A percentile compares a stretch with the other conserved stretches of the same genome.
Conservation (phyloP, 164 flowering plant genomes). For the Umbilicus rupestris region DNA sequence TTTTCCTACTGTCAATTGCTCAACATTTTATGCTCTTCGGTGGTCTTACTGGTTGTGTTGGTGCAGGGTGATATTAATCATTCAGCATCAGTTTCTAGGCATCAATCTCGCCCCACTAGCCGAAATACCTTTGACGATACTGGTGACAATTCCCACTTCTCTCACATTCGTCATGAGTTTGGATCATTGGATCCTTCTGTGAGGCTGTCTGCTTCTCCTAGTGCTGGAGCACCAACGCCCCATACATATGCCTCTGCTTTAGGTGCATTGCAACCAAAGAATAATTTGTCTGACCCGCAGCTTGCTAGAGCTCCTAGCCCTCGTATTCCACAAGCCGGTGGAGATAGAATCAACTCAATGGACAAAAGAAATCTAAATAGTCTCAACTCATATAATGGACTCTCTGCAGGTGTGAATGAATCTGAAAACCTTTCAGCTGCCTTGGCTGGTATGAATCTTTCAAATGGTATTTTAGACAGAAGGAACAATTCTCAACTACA, state of each 20-base stretch:
- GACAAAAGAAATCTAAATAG: constrained; percentile 41
- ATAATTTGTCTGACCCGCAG: constrained; percentile 72
- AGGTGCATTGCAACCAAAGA: constrained; percentile 68
- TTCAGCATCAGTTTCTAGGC: constrained; percentile 31
- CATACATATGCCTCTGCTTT: constrained; percentile 63
- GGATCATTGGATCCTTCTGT: constrained; percentile 17
- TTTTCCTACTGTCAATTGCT: neutral
- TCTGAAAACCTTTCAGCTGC: constrained; percentile 50
- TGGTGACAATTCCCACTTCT: constrained; percentile 44
- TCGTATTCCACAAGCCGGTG: constrained; percentile 63
- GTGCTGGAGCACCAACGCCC: constrained; percentile 30
- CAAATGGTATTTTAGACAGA: constrained; percentile 34
- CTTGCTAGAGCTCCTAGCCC: constrained; percentile 69
- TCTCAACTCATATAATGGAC: constrained; percentile 31
- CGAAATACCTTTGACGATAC: constrained; percentile 53
- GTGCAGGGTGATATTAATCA: constrained; percentile 61
- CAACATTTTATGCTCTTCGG: neutral
- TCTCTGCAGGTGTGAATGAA: constrained; percentile 32
- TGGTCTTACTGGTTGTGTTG: neutral
- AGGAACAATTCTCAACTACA: constrained; percentile 29
- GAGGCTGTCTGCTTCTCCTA: constrained; percentile 15
- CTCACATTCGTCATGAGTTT: constrained; percentile 42
- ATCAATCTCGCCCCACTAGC: constrained; percentile 70
- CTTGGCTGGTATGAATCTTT: constrained; percentile 64
- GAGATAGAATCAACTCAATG: constrained; percentile 33